A percentile compares a stretch with the other conserved stretches of the same genome.
Conservation (phyloP, 306 rosid species). For the Dryas alaskensis region DNA sequence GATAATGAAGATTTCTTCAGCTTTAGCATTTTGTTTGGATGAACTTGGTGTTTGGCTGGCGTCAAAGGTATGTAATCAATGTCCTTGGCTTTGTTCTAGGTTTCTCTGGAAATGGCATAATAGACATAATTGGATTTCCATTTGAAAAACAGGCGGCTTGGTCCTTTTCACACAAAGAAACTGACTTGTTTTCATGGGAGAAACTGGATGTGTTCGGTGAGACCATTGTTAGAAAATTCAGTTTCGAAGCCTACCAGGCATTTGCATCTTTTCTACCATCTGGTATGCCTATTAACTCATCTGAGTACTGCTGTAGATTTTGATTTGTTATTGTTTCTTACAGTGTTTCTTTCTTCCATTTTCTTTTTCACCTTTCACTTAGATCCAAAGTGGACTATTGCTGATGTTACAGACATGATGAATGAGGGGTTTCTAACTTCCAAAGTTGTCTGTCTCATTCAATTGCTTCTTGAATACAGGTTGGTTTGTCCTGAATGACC, state of each 20-base stretch:
- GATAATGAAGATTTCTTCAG: constrained; percentile 39
- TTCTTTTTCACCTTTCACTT: constrained; percentile 19
- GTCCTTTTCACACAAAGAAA: constrained; percentile 37
- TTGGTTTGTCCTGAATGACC: constrained; percentile 21
- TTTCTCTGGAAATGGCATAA: constrained; percentile 22
- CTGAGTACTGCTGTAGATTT: neutral
- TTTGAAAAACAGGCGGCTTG: constrained; percentile 63
- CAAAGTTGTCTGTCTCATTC: constrained; percentile 68
- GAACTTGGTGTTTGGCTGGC: constrained; percentile 80
- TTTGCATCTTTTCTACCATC: constrained; percentile 39
- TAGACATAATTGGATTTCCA: constrained; percentile 16
- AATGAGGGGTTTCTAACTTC: constrained; percentile 50
- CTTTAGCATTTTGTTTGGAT: constrained; percentile 54
- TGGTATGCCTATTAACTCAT: constrained; percentile 36
- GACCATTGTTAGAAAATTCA: constrained; percentile 44
- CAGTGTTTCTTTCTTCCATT: neutral
- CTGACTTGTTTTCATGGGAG: constrained; percentile 44
- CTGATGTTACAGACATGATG: constrained; percentile 33
- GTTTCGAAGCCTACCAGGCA: constrained; percentile 32
- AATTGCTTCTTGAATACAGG: constrained; percentile 80
- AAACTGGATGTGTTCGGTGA: constrained; percentile 44
- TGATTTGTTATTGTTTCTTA: constrained; percentile 16
- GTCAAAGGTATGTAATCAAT: constrained; percentile 50
- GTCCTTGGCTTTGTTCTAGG: constrained; percentile 19
- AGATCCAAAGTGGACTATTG: constrained; percentile 55